These are phyloP conservation scores for Juglanconis juglandina DNA, from an alignment of 2,329 filamentous ascomycete genomes.

Conservation along the genomic window DNA sequence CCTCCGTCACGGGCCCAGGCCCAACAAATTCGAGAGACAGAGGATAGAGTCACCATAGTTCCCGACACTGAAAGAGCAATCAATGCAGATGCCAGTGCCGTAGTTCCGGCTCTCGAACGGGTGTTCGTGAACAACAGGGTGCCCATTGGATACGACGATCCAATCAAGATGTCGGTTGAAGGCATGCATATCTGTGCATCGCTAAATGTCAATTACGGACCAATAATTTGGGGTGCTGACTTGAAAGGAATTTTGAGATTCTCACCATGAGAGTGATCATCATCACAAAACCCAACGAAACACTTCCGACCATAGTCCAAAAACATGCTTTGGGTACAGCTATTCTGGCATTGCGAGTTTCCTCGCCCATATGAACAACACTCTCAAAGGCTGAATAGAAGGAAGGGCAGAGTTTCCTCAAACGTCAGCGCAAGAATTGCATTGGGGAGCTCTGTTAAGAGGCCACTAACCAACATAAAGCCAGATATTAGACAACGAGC, in stretches of 20 bases:
- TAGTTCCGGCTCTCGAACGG: slow-evolving; percentile 36
- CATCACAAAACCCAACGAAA: slow-evolving; percentile 37
- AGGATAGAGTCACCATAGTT: slow-evolving; percentile 40
- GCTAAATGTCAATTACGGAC: too few species aligned
- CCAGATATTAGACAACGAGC: slow-evolving; percentile 32
- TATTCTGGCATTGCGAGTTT: slow-evolving; percentile 41
- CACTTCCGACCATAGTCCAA: slow-evolving; percentile 40
- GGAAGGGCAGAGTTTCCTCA: too few species aligned
- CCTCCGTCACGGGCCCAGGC: slow-evolving; percentile 46
- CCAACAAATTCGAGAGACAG: slow-evolving; percentile 46
- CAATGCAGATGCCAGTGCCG: slow-evolving; percentile 36
- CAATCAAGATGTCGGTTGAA: slow-evolving; percentile 30
- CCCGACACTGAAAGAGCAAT: slow-evolving; percentile 36
- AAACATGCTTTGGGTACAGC: slow-evolving; percentile 45
- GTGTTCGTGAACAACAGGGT: slow-evolving; percentile 35
- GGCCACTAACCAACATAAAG: slow-evolving; percentile 26
- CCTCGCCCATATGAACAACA: slow-evolving; percentile 45
- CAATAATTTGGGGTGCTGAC: too few species aligned
- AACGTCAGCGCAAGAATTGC: too few species aligned
- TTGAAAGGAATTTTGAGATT: too few species aligned
- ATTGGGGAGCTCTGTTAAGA: too few species aligned
- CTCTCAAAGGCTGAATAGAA: slow-evolving; percentile 39
- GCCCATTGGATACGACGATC: slow-evolving; percentile 38
- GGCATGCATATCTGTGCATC: slow-evolving; percentile 31
- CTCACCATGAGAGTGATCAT: slow-evolving; percentile 37